Evolutionary conservation across 352 stramenopile species (phyloP), one percentile per base, ranked within the genome.

Genomic region (Thraustotheca clavata): DNA sequence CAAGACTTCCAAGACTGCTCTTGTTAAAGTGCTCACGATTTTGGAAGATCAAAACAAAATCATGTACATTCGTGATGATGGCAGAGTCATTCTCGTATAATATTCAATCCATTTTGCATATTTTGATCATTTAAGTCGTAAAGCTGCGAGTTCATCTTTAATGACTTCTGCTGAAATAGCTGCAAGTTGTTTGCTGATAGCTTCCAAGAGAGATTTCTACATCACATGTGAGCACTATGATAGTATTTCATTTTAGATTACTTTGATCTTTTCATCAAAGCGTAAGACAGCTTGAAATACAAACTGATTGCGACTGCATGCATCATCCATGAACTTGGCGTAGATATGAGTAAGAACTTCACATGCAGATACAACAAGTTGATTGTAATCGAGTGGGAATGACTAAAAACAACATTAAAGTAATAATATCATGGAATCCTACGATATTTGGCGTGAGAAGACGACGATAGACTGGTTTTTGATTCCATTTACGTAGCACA

Each of bases 1-100:
- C 47, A 46, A 60, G 49, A 73, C 90, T 32, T 73, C 73, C 22
- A 72, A 69, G 35, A 62, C 55, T n/a, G 77, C 89, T 62, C 70
- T 94, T 59, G 79, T 89, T 59, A 73, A 76, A 49, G 76, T 91
- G 49, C 69, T 93, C 59, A 63, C 83, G 54, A 75, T 82, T 60
- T 74, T 93, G 49, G 86, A 95, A 57, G 75, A 89, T 65, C 73
- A 92, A 73, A 95, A 95, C 77, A 91, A 91, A 72, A 70, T 95
- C 73, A 95, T 95, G 86, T 95, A 89, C 71, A 78, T 94, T 54
- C 81, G 76, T 66, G 85, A 91, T 69, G 79, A 77, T 61, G 83
- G 82, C 41, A 82, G 88, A 26, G 77, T 94, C 39, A 90, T 94
- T 81, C 77, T 94, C 74, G 82, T 94, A 70, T 94, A 88, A 82